Conservation (phyloP, 2,329 filamentous ascomycete species). For the Neurospora sp. region DNA sequence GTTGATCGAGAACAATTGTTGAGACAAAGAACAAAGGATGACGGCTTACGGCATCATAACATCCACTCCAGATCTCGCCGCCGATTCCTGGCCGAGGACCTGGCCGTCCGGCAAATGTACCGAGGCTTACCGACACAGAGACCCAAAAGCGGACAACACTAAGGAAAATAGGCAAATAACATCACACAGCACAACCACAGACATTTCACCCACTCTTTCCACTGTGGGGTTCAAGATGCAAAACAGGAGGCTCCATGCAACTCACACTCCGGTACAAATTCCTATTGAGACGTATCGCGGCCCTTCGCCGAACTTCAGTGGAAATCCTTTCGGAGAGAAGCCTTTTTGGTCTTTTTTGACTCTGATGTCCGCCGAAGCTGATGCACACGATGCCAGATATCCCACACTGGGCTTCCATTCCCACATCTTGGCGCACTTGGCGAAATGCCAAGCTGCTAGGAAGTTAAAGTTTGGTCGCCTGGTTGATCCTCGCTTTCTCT, state of each 20-base stretch:
- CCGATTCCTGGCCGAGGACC: conserved; percentile 11
- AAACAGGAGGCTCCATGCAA: background rate
- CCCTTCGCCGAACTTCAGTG: background rate
- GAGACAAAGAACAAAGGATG: background rate
- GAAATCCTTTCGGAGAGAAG: background rate
- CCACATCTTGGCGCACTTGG: background rate
- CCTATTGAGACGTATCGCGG: background rate
- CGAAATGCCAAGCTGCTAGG: background rate
- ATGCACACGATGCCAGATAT: background rate
- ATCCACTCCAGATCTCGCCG: background rate
- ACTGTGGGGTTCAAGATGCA: background rate
- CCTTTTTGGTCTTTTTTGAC: background rate
- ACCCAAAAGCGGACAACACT: conserved; percentile 1
- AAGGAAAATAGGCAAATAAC: background rate
- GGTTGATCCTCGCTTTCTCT: background rate
- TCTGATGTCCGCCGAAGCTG: background rate
- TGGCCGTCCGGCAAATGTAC: conserved; percentile 9
- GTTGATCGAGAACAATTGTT: background rate
- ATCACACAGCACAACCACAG: background rate
- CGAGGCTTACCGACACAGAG: conserved; percentile 14
- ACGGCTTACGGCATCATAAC: background rate
- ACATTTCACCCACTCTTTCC: background rate
- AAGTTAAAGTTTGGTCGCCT: background rate
- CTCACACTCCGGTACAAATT: background rate
- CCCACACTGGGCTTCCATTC: background rate